Base-by-base conservation (phyloP, 2,329 filamentous ascomycete species). In the Macrophomina tecta region DNA sequence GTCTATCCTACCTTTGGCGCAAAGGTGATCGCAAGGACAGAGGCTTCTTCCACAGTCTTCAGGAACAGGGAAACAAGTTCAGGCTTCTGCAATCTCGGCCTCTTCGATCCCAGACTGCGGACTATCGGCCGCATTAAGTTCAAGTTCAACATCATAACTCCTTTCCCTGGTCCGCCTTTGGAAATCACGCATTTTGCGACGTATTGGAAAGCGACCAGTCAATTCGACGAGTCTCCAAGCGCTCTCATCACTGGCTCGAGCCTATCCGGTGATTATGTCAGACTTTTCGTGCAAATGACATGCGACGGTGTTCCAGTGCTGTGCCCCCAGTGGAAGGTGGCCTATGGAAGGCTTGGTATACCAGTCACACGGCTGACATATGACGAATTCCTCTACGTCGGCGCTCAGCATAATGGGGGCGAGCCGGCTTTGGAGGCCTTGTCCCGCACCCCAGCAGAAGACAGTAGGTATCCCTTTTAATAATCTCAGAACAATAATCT, bases 141-240 rank as follows among this genome's bases (percentile, higher is more conserved):
- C 82, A 91, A 92, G 70, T 97, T 93, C 65, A 94, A 98, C 76
- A 93, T 98, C 32, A 96, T 99, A 77, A 97, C 97, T 75, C 95
- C 95, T 0, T 99, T 98, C 81, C 89, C 90, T 69, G 94, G 95
- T 7, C 91, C 93, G 68, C 93, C 95, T 3, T 83, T 99, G 28
- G 95, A 99, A 78, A 97, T 99, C 68, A 97, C 95, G 1, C 94
- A 98, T 75, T 99, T 98, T 73, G 95, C 97, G 69, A 98, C 95
- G 0, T 99, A 99, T 79, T 99, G 95, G 95, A 99, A 98, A 79
- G 94, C 94, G 0, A 99, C 95, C 1, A 97, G 93, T 74, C 93
- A 97, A 72, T 86, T 95, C 56, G 93, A 97, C 76, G 89, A 92
- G 61, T 91, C 93, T 55, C 90, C 91, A 30, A 95, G 87, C 74